Evolutionary conservation across 331 rosid genomes (phyloP).

Genomic region (Ulmus americana): DNA sequence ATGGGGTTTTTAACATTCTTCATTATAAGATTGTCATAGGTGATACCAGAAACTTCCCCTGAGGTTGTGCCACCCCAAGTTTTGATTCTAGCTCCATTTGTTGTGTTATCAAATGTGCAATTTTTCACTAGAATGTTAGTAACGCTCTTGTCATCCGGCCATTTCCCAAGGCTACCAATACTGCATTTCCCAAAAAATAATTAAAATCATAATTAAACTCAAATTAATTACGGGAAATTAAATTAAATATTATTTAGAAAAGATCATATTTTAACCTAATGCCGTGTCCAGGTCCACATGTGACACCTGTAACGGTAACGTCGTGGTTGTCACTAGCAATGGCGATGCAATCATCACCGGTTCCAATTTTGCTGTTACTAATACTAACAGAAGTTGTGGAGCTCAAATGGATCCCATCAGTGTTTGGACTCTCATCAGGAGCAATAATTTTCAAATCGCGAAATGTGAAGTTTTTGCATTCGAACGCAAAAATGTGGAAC

Average conservation of each 20-base stretch:
- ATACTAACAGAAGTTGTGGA: conserved; percentile 22
- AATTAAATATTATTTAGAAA: too few species aligned
- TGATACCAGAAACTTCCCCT: conserved; percentile 34
- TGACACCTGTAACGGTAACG: conserved; percentile 24
- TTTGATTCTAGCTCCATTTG: conserved; percentile 70
- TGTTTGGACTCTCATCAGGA: conserved; percentile 58
- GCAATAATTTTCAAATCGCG: conserved; percentile 33
- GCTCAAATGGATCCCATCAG: conserved; percentile 69
- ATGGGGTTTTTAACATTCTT: conserved; percentile 45
- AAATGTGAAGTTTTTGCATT: conserved; percentile 22
- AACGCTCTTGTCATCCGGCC: conserved; percentile 33
- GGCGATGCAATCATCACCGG: conserved; percentile 72
- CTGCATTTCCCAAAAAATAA: conserved; percentile 13
- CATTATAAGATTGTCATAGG: conserved; percentile 42
- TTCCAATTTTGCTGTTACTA: conserved; percentile 30
- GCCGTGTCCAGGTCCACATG: conserved; percentile 80
- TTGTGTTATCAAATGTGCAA: conserved; percentile 47
- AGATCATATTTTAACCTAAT: conserved; percentile 28
- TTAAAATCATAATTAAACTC: too few species aligned
- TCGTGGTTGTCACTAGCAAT: conserved; percentile 37
- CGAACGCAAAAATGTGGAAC: conserved; percentile 41
- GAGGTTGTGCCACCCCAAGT: conserved; percentile 31
- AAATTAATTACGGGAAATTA: too few species aligned
- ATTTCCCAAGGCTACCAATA: conserved; percentile 73
- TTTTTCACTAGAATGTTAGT: conserved; percentile 29